Evolutionary conservation across 495 filamentous ascomycete genomes (phyloP), one percentile per base, ranked within the genome.

Genomic region (Neurospora intermedia): DNA sequence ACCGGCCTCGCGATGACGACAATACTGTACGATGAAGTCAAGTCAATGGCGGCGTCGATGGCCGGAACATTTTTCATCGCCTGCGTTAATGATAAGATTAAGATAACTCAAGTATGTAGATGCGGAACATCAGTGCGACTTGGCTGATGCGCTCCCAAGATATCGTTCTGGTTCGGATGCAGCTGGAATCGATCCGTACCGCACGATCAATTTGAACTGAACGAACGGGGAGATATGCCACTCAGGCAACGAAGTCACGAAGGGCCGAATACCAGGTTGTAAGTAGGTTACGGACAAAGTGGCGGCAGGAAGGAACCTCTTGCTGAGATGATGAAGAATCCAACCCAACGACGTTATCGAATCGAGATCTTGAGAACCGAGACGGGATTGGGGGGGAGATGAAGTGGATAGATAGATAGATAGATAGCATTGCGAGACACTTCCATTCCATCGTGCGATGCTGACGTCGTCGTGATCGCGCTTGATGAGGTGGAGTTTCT

Each of bases 181-280:
- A 72, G 71, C 69, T 72, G 20, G 71, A 18, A 66, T 69, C 59
- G 20, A 72, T 66, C 40, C 40, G 69, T 62, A 72, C 13, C 4
- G n/a, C 2, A 20, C 54, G 27, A 16, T 42, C 41, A 42, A 15
- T 15, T 13, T 5, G 15, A 39, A 5, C 16, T n/a, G n/a, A n/a
- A n/a, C n/a, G 38, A 31, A 1, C 27, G 38, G 41, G 23, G 71
- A 6, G 38, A 27, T 6, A 8, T 46, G 16, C 0, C 71, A n/a
- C n/a, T n/a, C n/a, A 72, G 9, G 71, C 71, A 59, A 15, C 40
- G 0, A 38, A 5, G 35, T 38, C 35, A 38, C 35, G 71, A 16
- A 72, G 71, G 38, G 71, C 71, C n/a, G 35, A 27, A 41, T 23
- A 62, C 13, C 71, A 72, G 38, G 7, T 15, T 72, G 9, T 62